Base-by-base conservation (phyloP, 768 basidiomycete species). In the Boletellus ananiceps region DNA sequence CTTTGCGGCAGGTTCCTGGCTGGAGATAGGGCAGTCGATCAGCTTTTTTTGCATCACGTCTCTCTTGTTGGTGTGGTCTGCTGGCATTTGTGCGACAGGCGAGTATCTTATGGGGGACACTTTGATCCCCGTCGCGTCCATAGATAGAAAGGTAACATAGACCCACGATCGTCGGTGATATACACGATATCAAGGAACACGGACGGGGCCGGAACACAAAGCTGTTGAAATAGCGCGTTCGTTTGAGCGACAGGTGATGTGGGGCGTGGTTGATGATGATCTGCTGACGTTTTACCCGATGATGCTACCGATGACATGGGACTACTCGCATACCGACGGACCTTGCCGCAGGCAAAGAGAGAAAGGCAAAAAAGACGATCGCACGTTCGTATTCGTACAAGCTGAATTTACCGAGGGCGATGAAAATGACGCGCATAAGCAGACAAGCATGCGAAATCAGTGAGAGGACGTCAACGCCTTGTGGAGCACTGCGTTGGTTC, bases 21-120 rank as follows among this genome's bases (percentile, higher is more conserved):
- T 93, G 49, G 88, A 93, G 61, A 93, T 92, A 45, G 90, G 91
- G 6, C 86, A 89, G 60, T 84, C 88, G 0, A 91, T 93, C 63
- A 89, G 79, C 43, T 91, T 92, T 70, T 93, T 91, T 68, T 85
- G 84, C 57, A 88, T 93, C 52, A 81, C 87, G 1, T 90, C 88
- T 1, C 68, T 92, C 33, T 70, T 93, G 47, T 73, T 88, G 35
- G 73, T 89, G 4, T 92, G 87, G 81, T 84, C 86, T 1, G 86
- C 84, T 23, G 87, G 81, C 1, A 80, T 93, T 18, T 86, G 86
- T 52, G 79, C 79, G 0, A 70, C 77, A 4, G 90, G 90, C 34
- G 88, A 90, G 63, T 73, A 78, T 58, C 66, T 92, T 38, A 82
- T 90, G 80, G 69, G 71, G 12, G 63, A 63, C 23, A 58, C 60